These are phyloP conservation scores for Quercus variabilis DNA, from an alignment of 306 rosid species.

Conservation along the genomic window DNA sequence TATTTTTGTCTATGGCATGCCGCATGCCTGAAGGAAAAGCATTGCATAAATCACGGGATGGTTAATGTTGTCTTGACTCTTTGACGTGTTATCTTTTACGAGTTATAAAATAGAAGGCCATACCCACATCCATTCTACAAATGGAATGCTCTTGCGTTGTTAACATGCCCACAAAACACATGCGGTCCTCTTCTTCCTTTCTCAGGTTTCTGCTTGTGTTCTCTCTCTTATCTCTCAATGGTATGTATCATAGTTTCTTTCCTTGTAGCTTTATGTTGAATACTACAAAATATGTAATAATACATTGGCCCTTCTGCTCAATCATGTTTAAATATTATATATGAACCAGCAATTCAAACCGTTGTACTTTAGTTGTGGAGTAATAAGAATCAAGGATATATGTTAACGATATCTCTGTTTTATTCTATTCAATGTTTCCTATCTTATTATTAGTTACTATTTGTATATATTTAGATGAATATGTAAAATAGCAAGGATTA, in stretches of 20 bases:
- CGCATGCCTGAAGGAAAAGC: conserved; percentile 55
- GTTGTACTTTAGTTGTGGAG: no score
- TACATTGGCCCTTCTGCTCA: no score
- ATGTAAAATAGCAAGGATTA: no score
- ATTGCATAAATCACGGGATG: conserved; percentile 33
- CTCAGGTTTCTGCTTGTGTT: conserved; percentile 45
- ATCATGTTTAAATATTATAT: no score
- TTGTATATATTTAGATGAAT: no score
- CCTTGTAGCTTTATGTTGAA: neutral
- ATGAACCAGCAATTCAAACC: no score
- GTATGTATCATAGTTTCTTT: conserved; percentile 30
- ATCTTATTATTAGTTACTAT: no score
- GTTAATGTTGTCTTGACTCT: neutral
- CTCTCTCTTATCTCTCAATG: conserved; percentile 35
- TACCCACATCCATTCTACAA: conserved; percentile 29
- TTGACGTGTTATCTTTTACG: conserved; percentile 32
- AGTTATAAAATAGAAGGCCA: conserved; percentile 36
- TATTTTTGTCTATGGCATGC: conserved; percentile 20
- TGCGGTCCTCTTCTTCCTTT: conserved; percentile 38
- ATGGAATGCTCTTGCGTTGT: conserved; percentile 35
- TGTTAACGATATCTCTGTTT: no score
- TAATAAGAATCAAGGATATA: no score
- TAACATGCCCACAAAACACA: conserved; percentile 29
- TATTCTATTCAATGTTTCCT: no score
- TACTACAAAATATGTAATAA: neutral